Evolutionary conservation across 2,329 filamentous ascomycete species (phyloP), one percentile per base, ranked within the genome.

Genomic region (Pseudogymnoascus sp.): DNA sequence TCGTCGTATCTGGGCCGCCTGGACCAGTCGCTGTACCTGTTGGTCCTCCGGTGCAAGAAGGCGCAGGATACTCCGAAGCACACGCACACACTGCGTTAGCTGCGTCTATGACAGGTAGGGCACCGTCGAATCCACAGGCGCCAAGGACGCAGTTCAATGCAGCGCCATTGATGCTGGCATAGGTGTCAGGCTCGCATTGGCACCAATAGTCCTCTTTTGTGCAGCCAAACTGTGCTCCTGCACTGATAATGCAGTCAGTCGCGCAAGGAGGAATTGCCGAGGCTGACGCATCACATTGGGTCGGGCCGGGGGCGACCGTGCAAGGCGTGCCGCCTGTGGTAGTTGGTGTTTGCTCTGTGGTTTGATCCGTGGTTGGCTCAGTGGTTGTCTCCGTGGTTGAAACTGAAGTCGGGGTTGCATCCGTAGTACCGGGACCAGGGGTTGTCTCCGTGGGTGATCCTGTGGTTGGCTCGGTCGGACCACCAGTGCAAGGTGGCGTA

Each of bases 61-160:
- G 50, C 10, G 26, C n/a, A 19, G 50, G 26, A 10, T 57, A 15
- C 10, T 7, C 28, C 9, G 50, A 57, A 7, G 50, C 50, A 21
- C 50, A 57, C 5, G 50, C 50, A 5, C 50, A 57, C 10, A 57
- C 50, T 15, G 50, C 50, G 50, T 57, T 57, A 19, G 50, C 50
- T 33, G 50, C 50, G 11, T 33, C 17, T 8, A 57, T 2, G 4
- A 57, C 50, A 1, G 50, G 50, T 1, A 57, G 50, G 4, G 50
- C 50, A 33, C 50, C 50, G 1, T 19, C 50, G 11, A 19, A 2
- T 4, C 50, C 50, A 7, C 50, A 57, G 1, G 50, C n/a, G 3
- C 17, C 50, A 33, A 57, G 50, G 17, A 57, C 50, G 50, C 50
- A 57, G 50, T 57, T 57, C 7, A 57, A 57, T 33, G 50, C 50